Evolutionary conservation across 441 rosid species (phyloP), one percentile per base, ranked within the genome.

Genomic region (Eugenia klotzschiana): DNA sequence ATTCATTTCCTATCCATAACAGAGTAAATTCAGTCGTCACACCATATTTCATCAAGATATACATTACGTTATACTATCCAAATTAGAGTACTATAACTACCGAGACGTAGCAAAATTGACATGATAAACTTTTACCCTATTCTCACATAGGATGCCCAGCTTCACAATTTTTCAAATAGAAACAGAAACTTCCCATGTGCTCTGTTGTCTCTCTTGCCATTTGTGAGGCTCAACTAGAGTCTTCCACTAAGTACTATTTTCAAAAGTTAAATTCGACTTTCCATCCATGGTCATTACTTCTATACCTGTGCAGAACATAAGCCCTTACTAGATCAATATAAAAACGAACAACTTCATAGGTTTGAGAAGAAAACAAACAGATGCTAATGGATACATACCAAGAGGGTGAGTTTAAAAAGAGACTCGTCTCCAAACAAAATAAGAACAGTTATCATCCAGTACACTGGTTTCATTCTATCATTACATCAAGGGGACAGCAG

Each of bases 81-180:
- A 56, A 11, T 56, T 0, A 56, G 1, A 56, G 1, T 0, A 55
- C 0, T 1, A 1, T 1, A 11, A n/a, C 11, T 1, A 11, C 1
- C 12, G 8, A 56, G 18, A 25, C 0, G 8, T 0, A 5, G 29
- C 16, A 56, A 25, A 56, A 56, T 10, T 0, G n/a, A n/a, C n/a
- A n/a, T 40, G 3, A 11, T 26, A n/a, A 13, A 56, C 0, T 58
- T 27, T 58, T 27, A 58, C 37, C 5, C 0, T 6, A 7, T 58
- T 4, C 7, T 3, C 22, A 26, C 0, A 26, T 0, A 58, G 2
- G 14, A 26, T 0, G 1, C 7, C 0, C 1, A 2, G 0, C 4
- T 49, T 49, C 51, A 49, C 51, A 13, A 49, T 3, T 49, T 12
- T 49, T 49, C 51, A 49, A 49, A 13, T 13, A 49, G 15, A 49